phyloP scores from a whole-genome alignment of 2,329 filamentous ascomycete species.

The Verticillium isaacii region DNA sequence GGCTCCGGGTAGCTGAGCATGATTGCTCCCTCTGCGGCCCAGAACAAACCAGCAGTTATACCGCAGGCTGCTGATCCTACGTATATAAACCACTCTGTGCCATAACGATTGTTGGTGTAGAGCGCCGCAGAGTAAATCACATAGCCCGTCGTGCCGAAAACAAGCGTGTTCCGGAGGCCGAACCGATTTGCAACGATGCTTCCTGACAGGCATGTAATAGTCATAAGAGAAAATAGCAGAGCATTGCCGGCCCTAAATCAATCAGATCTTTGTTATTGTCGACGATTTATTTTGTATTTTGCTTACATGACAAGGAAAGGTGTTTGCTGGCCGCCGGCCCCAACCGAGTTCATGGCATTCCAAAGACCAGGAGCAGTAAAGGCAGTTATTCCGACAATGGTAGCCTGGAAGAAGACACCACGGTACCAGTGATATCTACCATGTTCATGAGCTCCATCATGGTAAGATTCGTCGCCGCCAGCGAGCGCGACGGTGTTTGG shows the following conservation, averaged over 20 bases:
- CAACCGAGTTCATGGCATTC: constrained; percentile 24
- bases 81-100: constrained; percentile 15
- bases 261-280: too few species aligned
- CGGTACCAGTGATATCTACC: constrained; percentile 16
- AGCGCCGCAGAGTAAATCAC: constrained; percentile 28
- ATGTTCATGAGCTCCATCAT: not conserved
- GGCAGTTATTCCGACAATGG: constrained; percentile 17
- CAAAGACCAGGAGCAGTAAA: constrained; percentile 23
- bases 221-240: constrained; percentile 29
- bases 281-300: not conserved
- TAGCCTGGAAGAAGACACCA: constrained; percentile 22
- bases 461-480: not conserved
- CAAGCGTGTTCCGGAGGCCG: constrained; percentile 24
- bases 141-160: constrained; percentile 27
- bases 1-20: constrained; percentile 17
- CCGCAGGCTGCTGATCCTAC: constrained; percentile 19
- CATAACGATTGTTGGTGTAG: constrained; percentile 28
- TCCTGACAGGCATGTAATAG: constrained; percentile 26
- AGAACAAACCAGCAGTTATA: constrained; percentile 18
- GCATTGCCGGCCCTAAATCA: constrained; percentile 26
- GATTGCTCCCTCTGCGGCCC: constrained; percentile 20
- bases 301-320: constrained; percentile 22
- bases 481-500: not conserved
- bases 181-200: constrained; percentile 26
- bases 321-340: constrained; percentile 21